phyloP scores from a whole-genome alignment of 2,329 filamentous ascomycete species.

The Phialophora tarda region DNA sequence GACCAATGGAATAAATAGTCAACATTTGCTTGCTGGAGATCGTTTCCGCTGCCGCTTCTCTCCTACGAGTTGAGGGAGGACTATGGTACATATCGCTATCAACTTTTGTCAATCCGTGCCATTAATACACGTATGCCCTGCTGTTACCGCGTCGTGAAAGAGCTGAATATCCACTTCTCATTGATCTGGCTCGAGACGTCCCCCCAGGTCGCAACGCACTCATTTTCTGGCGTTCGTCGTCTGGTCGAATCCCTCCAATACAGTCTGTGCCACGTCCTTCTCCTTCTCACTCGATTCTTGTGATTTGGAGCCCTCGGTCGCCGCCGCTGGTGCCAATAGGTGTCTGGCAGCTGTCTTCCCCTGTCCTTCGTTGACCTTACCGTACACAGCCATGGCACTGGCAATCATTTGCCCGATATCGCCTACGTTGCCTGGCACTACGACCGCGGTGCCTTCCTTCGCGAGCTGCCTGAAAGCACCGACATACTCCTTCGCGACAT shows the following conservation, averaged over 20 bases:
- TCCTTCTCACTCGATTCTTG: conserved; percentile 47
- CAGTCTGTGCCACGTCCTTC: conserved; percentile 55
- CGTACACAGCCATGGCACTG: conserved; percentile 91
- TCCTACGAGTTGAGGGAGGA: background rate
- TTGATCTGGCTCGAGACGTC: background rate
- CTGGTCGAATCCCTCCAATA: conserved; percentile 57
- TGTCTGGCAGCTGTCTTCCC: conserved; percentile 57
- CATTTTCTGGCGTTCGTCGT: conserved; percentile 45
- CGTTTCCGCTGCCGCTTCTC: background rate
- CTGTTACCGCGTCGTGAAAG: conserved; percentile 26
- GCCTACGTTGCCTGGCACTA: conserved; percentile 95
- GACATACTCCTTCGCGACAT: conserved; percentile 96
- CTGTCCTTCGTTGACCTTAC: conserved; percentile 85
- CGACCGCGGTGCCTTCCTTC: conserved; percentile 92
- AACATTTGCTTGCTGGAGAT: background rate
- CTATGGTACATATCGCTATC: conserved; percentile 17
- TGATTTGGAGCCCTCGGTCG: conserved; percentile 13
- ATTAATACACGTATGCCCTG: conserved; percentile 23
- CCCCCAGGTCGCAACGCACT: conserved; percentile 2
- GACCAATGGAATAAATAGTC: background rate
- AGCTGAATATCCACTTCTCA: conserved; percentile 23
- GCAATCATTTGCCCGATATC: conserved; percentile 98
- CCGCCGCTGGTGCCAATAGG: conserved; percentile 17
- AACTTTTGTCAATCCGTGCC: conserved; percentile 24
- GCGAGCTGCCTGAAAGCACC: conserved; percentile 91